Evolutionary conservation across 139 green algal species (phyloP), one percentile per base, ranked within the genome.

Genomic region (Ettlia oleoabundans): DNA sequence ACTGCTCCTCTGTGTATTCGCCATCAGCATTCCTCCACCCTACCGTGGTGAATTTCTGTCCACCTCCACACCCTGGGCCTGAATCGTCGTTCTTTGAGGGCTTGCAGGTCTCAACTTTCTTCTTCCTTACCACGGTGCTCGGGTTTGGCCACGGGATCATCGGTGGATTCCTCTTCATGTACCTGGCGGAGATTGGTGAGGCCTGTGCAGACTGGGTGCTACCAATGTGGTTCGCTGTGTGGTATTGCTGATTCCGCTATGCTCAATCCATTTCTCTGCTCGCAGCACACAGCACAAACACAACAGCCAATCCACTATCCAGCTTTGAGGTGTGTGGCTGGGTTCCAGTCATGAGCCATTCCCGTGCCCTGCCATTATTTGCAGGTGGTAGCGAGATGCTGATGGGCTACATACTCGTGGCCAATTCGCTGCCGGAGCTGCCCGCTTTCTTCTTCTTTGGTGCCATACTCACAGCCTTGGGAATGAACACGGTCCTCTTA

Each of bases 111-210:
- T 52, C 21, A 26, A 43, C 66, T 47, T 85, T 80, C 51, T 79
- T 85, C 9, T 35, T 28, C 4, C 35, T 85, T 2, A 63, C 51
- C 22, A 71, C 80, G 19, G 18, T 85, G 2, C 68, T 85, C 26
- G 80, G 80, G 47, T 71, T 85, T 81, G 80, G 80, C 6, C 80
- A 85, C 43, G 66, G 66, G 28, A 71, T 85, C 47, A 53, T 85
- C 26, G 80, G 80, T 3, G 37, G 24, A 5, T 85, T 82, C 65
- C 80, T 85, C 42, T 85, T 85, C 47, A 80, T 85, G 51, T 72
- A 41, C 51, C 26, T 85, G 35, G 35, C 43, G 13, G 47, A 85
- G 33, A 15, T 32, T 2, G 80, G 80, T 78, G 80, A 35, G 75
- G n/a, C n/a, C n/a, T n/a, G n/a, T n/a, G n/a, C n/a, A n/a, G n/a